Evolutionary conservation across 2,329 filamentous ascomycete genomes (phyloP), one percentile per base, ranked within the genome.

Genomic region (Sporothrix luriei): DNA sequence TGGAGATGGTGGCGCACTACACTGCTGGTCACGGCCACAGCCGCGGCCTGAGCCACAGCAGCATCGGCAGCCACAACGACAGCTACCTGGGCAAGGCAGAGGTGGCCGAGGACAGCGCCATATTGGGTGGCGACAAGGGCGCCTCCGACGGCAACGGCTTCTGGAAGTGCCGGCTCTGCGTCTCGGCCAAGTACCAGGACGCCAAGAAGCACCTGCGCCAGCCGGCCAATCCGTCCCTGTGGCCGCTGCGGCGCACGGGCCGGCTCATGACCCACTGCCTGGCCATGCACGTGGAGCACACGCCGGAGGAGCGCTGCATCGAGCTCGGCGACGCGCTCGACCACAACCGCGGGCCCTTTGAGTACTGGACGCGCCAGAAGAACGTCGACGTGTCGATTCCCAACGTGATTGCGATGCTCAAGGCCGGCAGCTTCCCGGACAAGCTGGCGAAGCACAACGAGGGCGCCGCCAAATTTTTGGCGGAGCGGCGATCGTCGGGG

Each of bases 181-280:
- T 76, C 3, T 78, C 81, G 0, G 75, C 78, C 48, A 83, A 83
- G 73, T 84, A 80, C 72, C 74, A 80, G 19, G 75, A 78, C n/a
- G 80, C 81, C 0, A 79, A 33, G 33, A 33, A 33, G 79, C 2
- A 73, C 75, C 5, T 79, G 78, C 78, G 81, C 66, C 78, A 80
- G 66, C 82, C 82, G 26, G 80, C 78, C 65, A 79, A 78, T 62
- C 81, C 82, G 40, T 81, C 79, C 74, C 82, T 82, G 72, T 83
- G 82, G 82, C 80, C 82, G 2, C 76, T 84, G 14, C 80, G 80
- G 72, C 82, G 83, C 69, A 78, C 83, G 55, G 79, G 79, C 51
- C 83, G 83, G 77, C 78, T 83, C 75, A 78, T 83, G 66, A 81
- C 81, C 26, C 82, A 84, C 74, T 83, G 80, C 71, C 79, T 81